Evolutionary conservation across 75 land plant species (phyloP).

Genomic region (Isoetes taiwanensis): DNA sequence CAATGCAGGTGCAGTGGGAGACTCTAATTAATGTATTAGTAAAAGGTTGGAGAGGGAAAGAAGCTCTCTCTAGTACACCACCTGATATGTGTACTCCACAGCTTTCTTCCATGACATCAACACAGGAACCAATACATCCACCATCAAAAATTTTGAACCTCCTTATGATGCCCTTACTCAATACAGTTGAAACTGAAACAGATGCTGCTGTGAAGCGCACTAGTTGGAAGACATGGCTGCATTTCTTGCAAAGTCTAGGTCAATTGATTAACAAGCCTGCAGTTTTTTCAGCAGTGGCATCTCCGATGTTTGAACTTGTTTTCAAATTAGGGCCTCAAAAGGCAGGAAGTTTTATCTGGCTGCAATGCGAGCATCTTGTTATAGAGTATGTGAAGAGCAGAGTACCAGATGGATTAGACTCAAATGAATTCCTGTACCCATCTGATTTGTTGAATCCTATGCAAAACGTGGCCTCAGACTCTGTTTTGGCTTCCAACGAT

Average conservation of each 20-base stretch:
- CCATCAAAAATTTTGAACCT: slow-evolving; percentile 34
- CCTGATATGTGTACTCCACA: slow-evolving; percentile 1
- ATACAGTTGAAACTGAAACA: slow-evolving; percentile 37
- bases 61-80: background rate
- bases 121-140: slow-evolving; percentile 10
- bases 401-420: background rate
- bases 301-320: slow-evolving; percentile 32
- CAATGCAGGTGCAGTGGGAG: slow-evolving; percentile 55
- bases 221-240: slow-evolving; percentile 42
- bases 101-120: background rate
- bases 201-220: slow-evolving; percentile 27
- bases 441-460: background rate
- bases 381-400: slow-evolving; percentile 27
- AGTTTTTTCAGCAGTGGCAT: slow-evolving; percentile 22
- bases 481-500: background rate
- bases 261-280: slow-evolving; percentile 18
- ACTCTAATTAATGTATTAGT: slow-evolving; percentile 36
- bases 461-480: background rate
- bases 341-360: slow-evolving; percentile 26
- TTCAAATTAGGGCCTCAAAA: slow-evolving; percentile 27
- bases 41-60: background rate
- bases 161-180: slow-evolving; percentile 45
- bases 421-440: background rate
- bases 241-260: slow-evolving; percentile 42
- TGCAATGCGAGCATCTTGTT: slow-evolving; percentile 32